phyloP scores from a whole-genome alignment of 805 yeast species.

The Barnettozyma vustinii region DNA sequence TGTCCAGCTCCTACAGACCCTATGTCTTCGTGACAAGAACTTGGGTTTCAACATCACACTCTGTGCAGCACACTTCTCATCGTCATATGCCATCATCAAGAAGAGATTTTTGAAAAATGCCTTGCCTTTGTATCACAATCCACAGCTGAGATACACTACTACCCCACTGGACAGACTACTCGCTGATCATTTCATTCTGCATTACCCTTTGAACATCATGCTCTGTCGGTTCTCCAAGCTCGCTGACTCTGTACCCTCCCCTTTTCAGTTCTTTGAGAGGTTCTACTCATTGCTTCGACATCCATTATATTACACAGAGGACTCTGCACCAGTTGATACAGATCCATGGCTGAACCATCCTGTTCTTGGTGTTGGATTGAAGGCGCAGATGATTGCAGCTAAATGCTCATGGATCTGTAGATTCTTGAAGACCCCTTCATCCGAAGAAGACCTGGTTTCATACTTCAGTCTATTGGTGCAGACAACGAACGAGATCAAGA shows the following conservation, averaged over 20 bases:
- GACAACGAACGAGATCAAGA: background rate
- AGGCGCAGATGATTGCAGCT: conserved; percentile 17
- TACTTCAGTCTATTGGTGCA: conserved; percentile 3
- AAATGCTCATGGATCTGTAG: conserved; percentile 23
- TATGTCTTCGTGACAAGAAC: conserved; percentile 24
- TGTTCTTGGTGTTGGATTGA: conserved; percentile 17
- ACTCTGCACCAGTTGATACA: background rate
- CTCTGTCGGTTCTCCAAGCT: conserved; percentile 23
- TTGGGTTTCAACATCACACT: conserved; percentile 23
- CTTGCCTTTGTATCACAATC: background rate
- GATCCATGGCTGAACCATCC: conserved; percentile 24
- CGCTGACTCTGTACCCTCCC: conserved; percentile 19
- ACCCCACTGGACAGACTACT: conserved; percentile 19
- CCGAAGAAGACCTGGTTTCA: conserved; percentile 7
- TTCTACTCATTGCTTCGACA: conserved; percentile 9
- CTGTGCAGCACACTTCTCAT: conserved; percentile 22
- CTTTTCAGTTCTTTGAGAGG: conserved; percentile 22
- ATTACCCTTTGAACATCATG: conserved; percentile 22
- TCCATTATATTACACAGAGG: conserved; percentile 11
- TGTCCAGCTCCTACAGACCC: conserved; percentile 23
- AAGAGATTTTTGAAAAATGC: conserved; percentile 15
- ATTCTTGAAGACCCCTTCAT: conserved; percentile 12
- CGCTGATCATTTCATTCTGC: conserved; percentile 22
- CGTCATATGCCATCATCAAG: conserved; percentile 24
- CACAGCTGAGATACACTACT: background rate